These are phyloP conservation scores for Erythrobasidium hasegawianum DNA, from an alignment of 1,284 basidiomycete genomes.

Conservation along the genomic window DNA sequence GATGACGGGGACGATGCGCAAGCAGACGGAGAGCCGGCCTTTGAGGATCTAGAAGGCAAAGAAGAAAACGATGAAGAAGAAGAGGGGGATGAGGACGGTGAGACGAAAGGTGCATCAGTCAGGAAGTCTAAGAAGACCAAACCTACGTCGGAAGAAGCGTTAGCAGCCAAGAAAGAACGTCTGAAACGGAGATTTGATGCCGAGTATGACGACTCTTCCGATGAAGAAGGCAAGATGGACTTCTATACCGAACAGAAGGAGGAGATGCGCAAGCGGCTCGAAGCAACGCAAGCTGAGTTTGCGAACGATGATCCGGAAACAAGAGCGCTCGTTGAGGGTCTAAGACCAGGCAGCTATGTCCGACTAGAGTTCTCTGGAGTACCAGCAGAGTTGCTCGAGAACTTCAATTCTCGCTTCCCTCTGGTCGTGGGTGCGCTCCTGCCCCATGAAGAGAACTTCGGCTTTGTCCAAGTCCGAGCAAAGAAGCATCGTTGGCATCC, in stretches of 20 bases:
- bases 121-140: constrained; percentile 35
- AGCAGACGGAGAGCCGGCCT: constrained; percentile 54
- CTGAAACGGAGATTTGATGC: constrained; percentile 95
- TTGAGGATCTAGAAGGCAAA: constrained; percentile 55
- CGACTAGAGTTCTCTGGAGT: constrained; percentile 81
- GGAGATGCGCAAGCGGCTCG: constrained; percentile 78
- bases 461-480: constrained; percentile 89
- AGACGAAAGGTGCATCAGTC: constrained; percentile 50
- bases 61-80: too few relatives aligned
- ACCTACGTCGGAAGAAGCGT: constrained; percentile 51
- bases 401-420: constrained; percentile 88
- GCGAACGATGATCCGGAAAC: constrained; percentile 71
- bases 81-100: too few relatives aligned
- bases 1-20: constrained; percentile 47
- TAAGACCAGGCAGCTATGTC: constrained; percentile 86
- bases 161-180: constrained; percentile 82
- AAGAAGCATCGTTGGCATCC: constrained; percentile 95
- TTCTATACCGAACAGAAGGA: constrained; percentile 91
- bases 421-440: constrained; percentile 91
- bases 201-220: constrained; percentile 86
- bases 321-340: constrained; percentile 82
- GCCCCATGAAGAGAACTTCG: constrained; percentile 84
- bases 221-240: constrained; percentile 61
- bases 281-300: constrained; percentile 83
- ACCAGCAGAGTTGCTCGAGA: constrained; percentile 85